Base-by-base conservation (phyloP, 2,329 filamentous ascomycete genomes). In the Zasmidium citrigriseum region DNA sequence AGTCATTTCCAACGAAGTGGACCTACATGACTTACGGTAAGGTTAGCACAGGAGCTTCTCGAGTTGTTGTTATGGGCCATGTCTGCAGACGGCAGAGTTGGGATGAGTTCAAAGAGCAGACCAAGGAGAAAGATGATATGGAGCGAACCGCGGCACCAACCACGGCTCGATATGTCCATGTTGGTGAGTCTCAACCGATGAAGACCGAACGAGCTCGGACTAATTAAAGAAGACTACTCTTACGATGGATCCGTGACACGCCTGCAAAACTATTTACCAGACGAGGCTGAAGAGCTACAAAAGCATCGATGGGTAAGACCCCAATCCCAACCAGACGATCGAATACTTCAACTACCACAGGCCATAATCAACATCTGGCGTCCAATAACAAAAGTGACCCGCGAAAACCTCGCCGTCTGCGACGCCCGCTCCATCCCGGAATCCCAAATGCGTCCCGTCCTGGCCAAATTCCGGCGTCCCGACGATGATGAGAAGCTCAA, bases 401-500 rank as follows among this genome's bases (percentile, higher is more conserved):
- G 49, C 49, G 55, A 53, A 4, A 23, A 48, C 10, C 23, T 57
- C 14, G 55, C 44, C 4, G 20, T 53, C 16, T 53, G 55, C 21
- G 55, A 57, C 21, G 51, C 27, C 11, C 55, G 46, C 20, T 34
- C 55, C 7, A 11, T 57, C n/a, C 21, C 41, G 10, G 55, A 49
- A 21, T 18, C 23, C 21, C 48, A 57, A 16, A 34, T 57, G 2
- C 25, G n/a, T 16, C 23, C 22, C 18, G 54, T 46, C 2, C 23
- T 21, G n/a, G 46, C 23, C 34, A 20, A 34, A 23, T 34, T 52
- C 23, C 38, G n/a, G n/a, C 14, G 18, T 52, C 20, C 41, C n/a
- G 16, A 20, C 27, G 27, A 11, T 21, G 27, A 83, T 47, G 20
- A 46, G 46, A 41, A 52, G 38, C 14, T 24, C 34, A 20, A 25